Conservation (phyloP, 2,329 filamentous ascomycete species). For the Colletotrichum sp. region DNA sequence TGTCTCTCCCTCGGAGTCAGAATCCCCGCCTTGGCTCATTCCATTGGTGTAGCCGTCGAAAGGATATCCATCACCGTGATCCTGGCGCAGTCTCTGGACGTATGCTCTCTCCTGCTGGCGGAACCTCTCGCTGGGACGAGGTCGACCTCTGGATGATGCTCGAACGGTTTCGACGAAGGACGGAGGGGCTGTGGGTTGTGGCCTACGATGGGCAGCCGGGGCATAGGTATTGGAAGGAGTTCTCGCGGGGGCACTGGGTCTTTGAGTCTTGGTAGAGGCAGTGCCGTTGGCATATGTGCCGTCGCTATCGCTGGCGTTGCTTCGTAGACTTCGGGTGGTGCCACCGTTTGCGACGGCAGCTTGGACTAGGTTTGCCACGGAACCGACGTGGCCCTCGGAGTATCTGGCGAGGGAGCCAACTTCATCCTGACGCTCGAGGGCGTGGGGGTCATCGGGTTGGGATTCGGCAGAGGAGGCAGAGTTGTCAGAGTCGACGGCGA, state of each 20-base stretch:
- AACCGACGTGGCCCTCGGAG: constrained; percentile 44
- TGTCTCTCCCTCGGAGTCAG: constrained; percentile 89
- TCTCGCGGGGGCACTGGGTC: constrained; percentile 71
- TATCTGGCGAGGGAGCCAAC: constrained; percentile 50
- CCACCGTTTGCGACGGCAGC: constrained; percentile 17
- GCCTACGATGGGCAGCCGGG: constrained; percentile 65
- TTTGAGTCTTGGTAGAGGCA: constrained; percentile 55
- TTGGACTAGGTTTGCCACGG: constrained; percentile 44
- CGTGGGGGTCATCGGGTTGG: constrained; percentile 47
- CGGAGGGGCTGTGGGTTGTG: constrained; percentile 40
- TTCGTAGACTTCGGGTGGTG: constrained; percentile 17
- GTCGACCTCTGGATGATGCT: constrained; percentile 58
- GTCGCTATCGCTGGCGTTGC: constrained; percentile 28
- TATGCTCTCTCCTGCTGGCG: constrained; percentile 93
- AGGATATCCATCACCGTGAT: constrained; percentile 55
- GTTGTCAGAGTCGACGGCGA: constrained; percentile 51
- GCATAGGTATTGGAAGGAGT: constrained; percentile 84
- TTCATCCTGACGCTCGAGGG: constrained; percentile 55
- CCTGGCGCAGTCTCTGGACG: constrained; percentile 87
- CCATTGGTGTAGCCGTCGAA: constrained; percentile 64
- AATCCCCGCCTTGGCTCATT: constrained; percentile 62
- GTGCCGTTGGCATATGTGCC: constrained; percentile 29
- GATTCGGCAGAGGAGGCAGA: constrained; percentile 53
- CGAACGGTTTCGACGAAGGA: constrained; percentile 51
- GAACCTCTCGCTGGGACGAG: constrained; percentile 53